Base-by-base conservation (phyloP, 768 basidiomycete species). In the Basidioascus undulatus region DNA sequence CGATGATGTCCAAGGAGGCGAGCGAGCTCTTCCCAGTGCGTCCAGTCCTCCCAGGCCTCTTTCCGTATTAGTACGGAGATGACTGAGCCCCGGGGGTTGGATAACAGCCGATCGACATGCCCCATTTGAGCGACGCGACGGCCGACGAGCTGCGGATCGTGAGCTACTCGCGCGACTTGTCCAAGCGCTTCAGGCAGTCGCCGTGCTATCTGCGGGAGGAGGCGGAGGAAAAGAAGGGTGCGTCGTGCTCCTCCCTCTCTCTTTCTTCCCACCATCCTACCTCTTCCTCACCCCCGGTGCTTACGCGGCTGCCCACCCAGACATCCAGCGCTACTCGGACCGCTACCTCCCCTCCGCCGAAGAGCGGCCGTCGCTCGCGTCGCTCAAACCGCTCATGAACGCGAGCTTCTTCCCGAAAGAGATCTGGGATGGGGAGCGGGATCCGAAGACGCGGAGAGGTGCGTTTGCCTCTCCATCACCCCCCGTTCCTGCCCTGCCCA, bases 11-110 rank as follows among this genome's bases (percentile, higher is more conserved):
- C 15, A 64, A 74, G 43, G 81, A 82, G 56, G 74, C 65, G 42
- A 74, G 75, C 31, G 71, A 71, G 23, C 60, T 81, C 54, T 84
- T 81, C 62, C 81, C 81, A 37, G 79, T 81, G 65, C 60, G 77
- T 49, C n/a, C n/a, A n/a, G n/a, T 45, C 47, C 49, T 47, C 6
- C n/a, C 15, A 39, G 25, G 38, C 27, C 43, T 31, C 37, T 27
- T 33, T 34, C 28, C 42, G 35, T 32, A 45, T 28, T 20, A 28
- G n/a, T n/a, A n/a, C 20, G 19, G 16, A 20, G 15, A 30, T 12
- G 21, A 10, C 35, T 11, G 15, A 26, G 7, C 7, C n/a, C 13
- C 36, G 53, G 18, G 7, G 18, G 18, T 20, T 5, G 8, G n/a
- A 7, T 15, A 21, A 39, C 62, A 83, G 80, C 60, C 70, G 21